Evolutionary conservation across 2,329 filamentous ascomycete species (phyloP), one percentile per base, ranked within the genome.

Genomic region (Paraphoma sp.): DNA sequence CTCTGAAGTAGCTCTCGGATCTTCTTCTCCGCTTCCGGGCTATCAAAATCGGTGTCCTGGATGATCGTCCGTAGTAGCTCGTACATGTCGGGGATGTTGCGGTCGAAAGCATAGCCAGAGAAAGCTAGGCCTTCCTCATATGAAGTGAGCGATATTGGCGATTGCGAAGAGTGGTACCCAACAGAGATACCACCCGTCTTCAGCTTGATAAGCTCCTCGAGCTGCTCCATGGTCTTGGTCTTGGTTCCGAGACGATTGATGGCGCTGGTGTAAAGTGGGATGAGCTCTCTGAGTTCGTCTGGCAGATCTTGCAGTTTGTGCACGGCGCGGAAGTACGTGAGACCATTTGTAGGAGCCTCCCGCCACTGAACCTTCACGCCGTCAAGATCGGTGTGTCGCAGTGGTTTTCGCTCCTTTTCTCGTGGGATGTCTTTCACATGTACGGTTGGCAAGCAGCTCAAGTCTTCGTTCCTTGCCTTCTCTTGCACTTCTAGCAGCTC

Each of bases 311-410:
- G 84, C 52, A 98, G 82, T 0, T 86, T 84, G 72, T 96, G 93
- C 74, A 98, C 86, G 3, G 92, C 93, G 56, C 93, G 89, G 81
- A 99, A 97, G 75, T 99, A 99, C 1, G 94, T 98, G 56, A 99
- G 80, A 0, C 95, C 95, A 68, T 99, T 99, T 0, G 95, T 99
- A 2, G 92, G 91, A 7, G 93, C 92, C 76, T 96, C 92, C 48
- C 90, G 89, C 93, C 93, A 97, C 68, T 97, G 91, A 4, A 95
- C 86, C 45, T 89, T 87, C 41, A 89, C 85, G 38, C 85, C 83
- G 42, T 86, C 84, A 9, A 90, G 74, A 10, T 81, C 79, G 40
- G 80, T 82, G 62, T 87, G 80, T 17, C 83, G 80, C 23, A 87
- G 73, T n/a, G 90, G 86, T 60, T 94, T 91, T 52, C 85, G 84